Evolutionary conservation across 1,284 basidiomycete genomes (phyloP), one percentile per base, ranked within the genome.

Genomic region (Exobasidium rhododendri): DNA sequence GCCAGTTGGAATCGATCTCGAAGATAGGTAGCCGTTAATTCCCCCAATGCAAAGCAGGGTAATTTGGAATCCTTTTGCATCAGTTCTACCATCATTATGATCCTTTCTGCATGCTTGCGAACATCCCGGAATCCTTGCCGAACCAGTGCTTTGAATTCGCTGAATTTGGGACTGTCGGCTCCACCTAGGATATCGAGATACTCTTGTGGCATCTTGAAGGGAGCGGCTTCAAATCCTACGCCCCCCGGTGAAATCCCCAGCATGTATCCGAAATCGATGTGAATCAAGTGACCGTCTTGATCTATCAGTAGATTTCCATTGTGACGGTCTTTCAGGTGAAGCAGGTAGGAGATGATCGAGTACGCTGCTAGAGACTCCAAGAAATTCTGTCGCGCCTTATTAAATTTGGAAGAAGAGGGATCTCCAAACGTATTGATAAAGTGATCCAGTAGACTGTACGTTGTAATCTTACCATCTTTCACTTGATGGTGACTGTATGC

Each of bases 181-280:
- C 96, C 96, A 24, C 94, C 96, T 49, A 99, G 84, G 45, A 99
- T 91, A 73, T 98, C 94, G 56, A 99, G 86, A 81, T 99, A 98
- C 81, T 99, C 94, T 76, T 84, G 78, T n/a, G 93, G 89, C 29
- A 98, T 83, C 81, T 99, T 99, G 85, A 99, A 99, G 1, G 96
- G 96, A 3, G 96, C 94, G 13, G 94, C 94, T 82, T 99, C 96
- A 78, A 99, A 98, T 26, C 94, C 92, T 68, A 99, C 96, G 13
- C 94, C 94, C 4, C 83, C 83, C 0, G 96, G 96, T 4, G 92
- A 93, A 89, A 91, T 56, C 35, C 77, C 77, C 2, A 99, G 85
- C 85, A 99, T 96, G 83, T 98, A 98, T 0, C 96, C 96, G 80
- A 98, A 99, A 81, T 98, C 96, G 69, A 97, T 97, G 80, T 97